phyloP scores from a whole-genome alignment of 148 eudicot genomes.

The Arctostaphylos glauca region DNA sequence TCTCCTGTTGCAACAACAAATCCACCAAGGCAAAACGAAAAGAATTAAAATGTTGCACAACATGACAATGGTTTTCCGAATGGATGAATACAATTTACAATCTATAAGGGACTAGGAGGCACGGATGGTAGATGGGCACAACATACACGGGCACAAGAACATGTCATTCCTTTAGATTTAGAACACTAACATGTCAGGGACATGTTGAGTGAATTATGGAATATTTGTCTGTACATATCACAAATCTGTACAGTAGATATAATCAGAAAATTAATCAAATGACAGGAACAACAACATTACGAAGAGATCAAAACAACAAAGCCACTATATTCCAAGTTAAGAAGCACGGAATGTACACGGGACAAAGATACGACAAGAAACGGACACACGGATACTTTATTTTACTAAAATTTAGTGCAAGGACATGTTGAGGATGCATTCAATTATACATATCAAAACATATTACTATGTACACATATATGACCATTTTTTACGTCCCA shows the following conservation, averaged over 20 bases:
- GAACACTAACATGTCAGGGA: background rate
- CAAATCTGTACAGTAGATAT: background rate
- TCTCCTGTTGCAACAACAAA: slow-evolving; percentile 45
- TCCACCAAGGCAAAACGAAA: slow-evolving; percentile 11
- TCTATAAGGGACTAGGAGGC: background rate
- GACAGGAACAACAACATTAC: background rate
- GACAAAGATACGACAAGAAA: too few species aligned
- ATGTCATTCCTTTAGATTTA: background rate
- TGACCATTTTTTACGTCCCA: too few species aligned
- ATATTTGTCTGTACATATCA: background rate
- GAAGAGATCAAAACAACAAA: background rate
- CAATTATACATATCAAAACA: too few species aligned
- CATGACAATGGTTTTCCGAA: background rate
- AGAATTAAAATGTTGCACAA: background rate
- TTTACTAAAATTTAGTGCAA: too few species aligned
- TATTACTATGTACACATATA: too few species aligned
- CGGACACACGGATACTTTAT: too few species aligned
- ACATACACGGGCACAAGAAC: background rate
- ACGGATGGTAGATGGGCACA: background rate
- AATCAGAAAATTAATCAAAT: background rate
- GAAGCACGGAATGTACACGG: too few species aligned
- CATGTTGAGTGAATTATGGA: background rate
- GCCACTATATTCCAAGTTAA: background rate
- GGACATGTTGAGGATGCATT: too few species aligned
- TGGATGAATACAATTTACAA: background rate